Base-by-base conservation (phyloP, 352 stramenopile genomes). In the Pythium folliculosum region DNA sequence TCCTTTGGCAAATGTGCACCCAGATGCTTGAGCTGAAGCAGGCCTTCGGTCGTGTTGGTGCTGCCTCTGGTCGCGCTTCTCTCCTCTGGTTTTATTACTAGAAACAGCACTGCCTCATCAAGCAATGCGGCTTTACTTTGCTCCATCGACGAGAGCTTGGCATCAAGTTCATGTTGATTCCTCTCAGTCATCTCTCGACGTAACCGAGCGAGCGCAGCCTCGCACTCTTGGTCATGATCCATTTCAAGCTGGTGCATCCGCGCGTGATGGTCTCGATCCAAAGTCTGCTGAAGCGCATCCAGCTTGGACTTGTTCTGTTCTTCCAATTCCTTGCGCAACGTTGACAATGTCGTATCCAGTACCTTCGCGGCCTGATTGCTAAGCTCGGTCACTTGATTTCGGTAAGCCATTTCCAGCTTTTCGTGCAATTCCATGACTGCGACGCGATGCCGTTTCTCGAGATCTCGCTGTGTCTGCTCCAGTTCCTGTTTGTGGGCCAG, bases 341-440 rank as follows among this genome's bases (percentile, higher is more conserved):
- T 48, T 1, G 38, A 52, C 4, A 90, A 49, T 4, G 55, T 67
- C 5, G 58, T 32, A 10, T 69, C 60, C 44, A 67, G 50, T 4
- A 71, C 64, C 10, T 68, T 57, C 13, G 79, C 72, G 16, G 73
- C 76, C 9, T 63, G 55, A 9, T 61, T 55, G 63, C 52, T 71
- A 14, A 86, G 27, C 1, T 62, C 58, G 21, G 83, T 58, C 0
- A 85, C 27, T 6, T 62, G 56, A 0, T 64, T 21, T 16, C 74
- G 66, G 21, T 90, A 71, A 16, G 52, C 30, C 1, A 14, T 40
- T 62, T 89, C 77, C 47, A 89, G 65, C 22, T 52, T 62, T 30
- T 86, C 78, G 52, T 90, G 82, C 10, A 86, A 67, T 30, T 90
- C 80, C 49, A 82, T 74, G 22, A 87, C 64, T 2, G 61, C 52